These are phyloP conservation scores for Fusarium graminum DNA, from an alignment of 2,329 filamentous ascomycete species.

Conservation along the genomic window DNA sequence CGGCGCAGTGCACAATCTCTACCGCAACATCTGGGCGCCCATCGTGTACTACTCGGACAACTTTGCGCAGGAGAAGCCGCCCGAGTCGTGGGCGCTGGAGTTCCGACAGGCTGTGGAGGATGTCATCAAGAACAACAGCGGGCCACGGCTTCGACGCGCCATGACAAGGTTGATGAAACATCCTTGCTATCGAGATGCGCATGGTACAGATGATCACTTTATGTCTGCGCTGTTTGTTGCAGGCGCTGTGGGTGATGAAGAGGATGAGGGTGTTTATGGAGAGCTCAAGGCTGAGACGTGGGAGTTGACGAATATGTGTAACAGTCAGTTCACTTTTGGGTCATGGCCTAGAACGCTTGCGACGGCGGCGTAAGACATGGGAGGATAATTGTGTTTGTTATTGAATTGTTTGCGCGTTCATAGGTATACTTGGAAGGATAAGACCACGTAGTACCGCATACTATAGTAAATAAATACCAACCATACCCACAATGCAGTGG, in stretches of 20 bases:
- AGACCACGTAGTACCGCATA: no score
- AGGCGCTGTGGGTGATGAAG: conserved; percentile 64
- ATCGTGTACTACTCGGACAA: conserved; percentile 62
- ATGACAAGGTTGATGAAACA: conserved; percentile 77
- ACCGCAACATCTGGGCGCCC: conserved; percentile 73
- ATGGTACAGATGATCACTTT: conserved; percentile 78
- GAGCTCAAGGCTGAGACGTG: conserved; percentile 71
- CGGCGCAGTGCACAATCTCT: conserved; percentile 78
- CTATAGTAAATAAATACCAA: no score
- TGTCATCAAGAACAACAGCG: conserved; percentile 56
- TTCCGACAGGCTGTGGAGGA: conserved; percentile 76
- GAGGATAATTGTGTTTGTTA: not conserved
- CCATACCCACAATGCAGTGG: no score
- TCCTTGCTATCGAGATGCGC: conserved; percentile 73
- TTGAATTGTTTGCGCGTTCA: not conserved
- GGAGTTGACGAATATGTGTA: conserved; percentile 75
- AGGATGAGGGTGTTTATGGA: conserved; percentile 59
- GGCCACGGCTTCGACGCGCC: conserved; percentile 65
- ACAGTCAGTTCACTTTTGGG: conserved; percentile 70
- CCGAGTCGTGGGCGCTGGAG: conserved; percentile 67
- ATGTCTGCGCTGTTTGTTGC: conserved; percentile 75
- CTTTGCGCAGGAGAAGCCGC: conserved; percentile 39
- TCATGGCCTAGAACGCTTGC: conserved; percentile 31
- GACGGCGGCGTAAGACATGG: not conserved
- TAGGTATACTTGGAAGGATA: no score